Base-by-base conservation (phyloP, 352 stramenopile species). In the Nothophytophthora sp. region DNA sequence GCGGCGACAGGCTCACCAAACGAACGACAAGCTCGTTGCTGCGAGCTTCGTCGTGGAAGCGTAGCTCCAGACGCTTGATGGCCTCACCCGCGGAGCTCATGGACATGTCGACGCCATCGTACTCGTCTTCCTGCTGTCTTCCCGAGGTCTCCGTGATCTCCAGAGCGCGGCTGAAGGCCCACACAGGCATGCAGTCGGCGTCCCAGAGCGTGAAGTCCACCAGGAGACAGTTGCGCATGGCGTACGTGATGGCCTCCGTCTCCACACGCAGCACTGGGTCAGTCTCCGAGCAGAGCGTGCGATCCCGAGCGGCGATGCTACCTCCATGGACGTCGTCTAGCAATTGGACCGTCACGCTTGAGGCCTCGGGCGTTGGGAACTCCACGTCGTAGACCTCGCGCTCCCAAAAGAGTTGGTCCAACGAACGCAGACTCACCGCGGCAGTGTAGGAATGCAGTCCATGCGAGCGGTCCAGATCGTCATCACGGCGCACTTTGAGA, bases 191-290 rank as follows among this genome's bases (percentile, higher is more conserved):
- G 28, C 70, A 82, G 10, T 73, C 60, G 36, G 50, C 54, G 19
- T 83, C 74, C 77, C 77, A 88, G 12, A 84, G 50, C 9, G 39
- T 77, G 25, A 86, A 67, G 33, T 88, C 77, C n/a, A 86, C 60
- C 22, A 81, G 10, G 1, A 86, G 18, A 13, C 46, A 73, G 18
- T 61, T 69, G 19, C 73, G 54, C 34, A 86, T 56, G 1, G 50
- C 24, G 23, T 64, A 59, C 0, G 68, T 67, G 16, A 88, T 67
- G 2, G 74, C 74, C 18, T 86, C 74, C 0, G 70, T 84, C 7
- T 37, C 41, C 27, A 88, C 36, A 23, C 36, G 39, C 12, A 81
- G 40, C 4, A 24, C 38, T 41, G 69, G 29, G 10, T 52, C 50
- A 2, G 19, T 34, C 3, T 64, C 50, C 24, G 69, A 63, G 22